Conservation (phyloP, 2,329 filamentous ascomycete species). For the Metarhizium humberi region DNA sequence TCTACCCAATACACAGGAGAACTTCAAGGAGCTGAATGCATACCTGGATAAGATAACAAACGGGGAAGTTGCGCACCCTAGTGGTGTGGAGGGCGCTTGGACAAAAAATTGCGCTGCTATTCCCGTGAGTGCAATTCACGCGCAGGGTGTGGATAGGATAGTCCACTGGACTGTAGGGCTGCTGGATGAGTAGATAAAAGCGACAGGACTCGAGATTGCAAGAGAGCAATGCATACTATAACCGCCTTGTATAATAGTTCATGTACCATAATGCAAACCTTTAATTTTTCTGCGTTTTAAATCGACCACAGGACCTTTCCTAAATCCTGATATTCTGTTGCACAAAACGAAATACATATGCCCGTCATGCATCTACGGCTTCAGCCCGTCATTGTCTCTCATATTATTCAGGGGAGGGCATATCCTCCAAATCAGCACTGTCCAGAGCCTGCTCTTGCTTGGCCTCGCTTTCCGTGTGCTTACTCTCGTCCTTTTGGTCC, state of each 20-base stretch:
- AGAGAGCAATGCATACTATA: not conserved
- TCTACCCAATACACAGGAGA: slow-evolving; percentile 65
- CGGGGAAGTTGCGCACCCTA: slow-evolving; percentile 62
- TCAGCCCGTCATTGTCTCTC: not conserved
- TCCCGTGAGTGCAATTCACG: slow-evolving; percentile 82
- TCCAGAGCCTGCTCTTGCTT: slow-evolving; percentile 14
- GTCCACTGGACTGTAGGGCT: slow-evolving; percentile 64
- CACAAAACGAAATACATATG: not conserved
- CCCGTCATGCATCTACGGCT: not conserved
- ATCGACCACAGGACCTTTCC: not conserved
- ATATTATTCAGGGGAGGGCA: slow-evolving; percentile 24
- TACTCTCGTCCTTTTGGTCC: slow-evolving; percentile 13
- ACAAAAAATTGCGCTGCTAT: slow-evolving; percentile 57
- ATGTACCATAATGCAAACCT: not conserved
- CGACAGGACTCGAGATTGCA: not conserved
- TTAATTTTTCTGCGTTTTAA: not conserved
- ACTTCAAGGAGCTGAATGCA: slow-evolving; percentile 58
- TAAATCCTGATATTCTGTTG: slow-evolving; percentile 6
- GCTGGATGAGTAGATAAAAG: slow-evolving; percentile 38
- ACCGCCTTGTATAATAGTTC: not conserved
- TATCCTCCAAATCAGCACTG: slow-evolving; percentile 26
- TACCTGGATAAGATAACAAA: slow-evolving; percentile 62
- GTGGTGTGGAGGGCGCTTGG: slow-evolving; percentile 50
- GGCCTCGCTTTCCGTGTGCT: slow-evolving; percentile 21
- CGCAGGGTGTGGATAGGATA: slow-evolving; percentile 70